These are phyloP conservation scores for Arachnopeziza araneosa DNA, from an alignment of 2,329 filamentous ascomycete genomes.

Conservation along the genomic window DNA sequence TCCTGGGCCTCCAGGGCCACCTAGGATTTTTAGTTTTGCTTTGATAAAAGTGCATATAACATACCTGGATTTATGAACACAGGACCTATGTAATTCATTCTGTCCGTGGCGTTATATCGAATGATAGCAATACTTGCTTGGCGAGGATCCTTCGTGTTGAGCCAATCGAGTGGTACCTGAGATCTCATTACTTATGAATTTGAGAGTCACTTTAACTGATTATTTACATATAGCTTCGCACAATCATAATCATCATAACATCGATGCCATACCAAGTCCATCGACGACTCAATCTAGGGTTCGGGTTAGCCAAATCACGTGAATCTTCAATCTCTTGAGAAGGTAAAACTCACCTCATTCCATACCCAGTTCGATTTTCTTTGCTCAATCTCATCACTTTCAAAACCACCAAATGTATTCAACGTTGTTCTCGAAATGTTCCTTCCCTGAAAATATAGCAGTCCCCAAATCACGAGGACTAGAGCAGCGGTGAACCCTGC, in stretches of 20 bases:
- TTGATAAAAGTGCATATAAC: neutral
- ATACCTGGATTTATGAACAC: slow-evolving; percentile 21
- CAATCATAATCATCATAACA: slow-evolving; percentile 23
- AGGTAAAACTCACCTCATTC: neutral
- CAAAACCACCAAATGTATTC: neutral
- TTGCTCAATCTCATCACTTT: neutral
- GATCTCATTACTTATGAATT: neutral
- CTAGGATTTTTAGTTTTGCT: neutral
- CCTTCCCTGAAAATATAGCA: neutral
- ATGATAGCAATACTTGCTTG: slow-evolving; percentile 17
- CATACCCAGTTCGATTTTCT: neutral
- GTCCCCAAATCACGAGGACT: neutral
- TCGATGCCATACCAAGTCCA: slow-evolving; percentile 20
- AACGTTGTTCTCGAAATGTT: neutral
- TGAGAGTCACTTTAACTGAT: neutral
- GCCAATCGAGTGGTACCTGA: slow-evolving; percentile 23
- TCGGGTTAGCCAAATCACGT: neutral
- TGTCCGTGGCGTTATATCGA: slow-evolving; percentile 16
- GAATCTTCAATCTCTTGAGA: neutral
- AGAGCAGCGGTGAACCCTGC: neutral
- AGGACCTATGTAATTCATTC: slow-evolving; percentile 16
- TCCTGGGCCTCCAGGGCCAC: slow-evolving; percentile 45
- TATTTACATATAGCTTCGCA: slow-evolving; percentile 19
- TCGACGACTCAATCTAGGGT: slow-evolving; percentile 5
- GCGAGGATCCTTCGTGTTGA: slow-evolving; percentile 14